Percentiles rank a stretch among this genome's conserved stretches.
phyloP scores from a whole-genome alignment of 768 basidiomycete species.

The Trametes gibbosa region DNA sequence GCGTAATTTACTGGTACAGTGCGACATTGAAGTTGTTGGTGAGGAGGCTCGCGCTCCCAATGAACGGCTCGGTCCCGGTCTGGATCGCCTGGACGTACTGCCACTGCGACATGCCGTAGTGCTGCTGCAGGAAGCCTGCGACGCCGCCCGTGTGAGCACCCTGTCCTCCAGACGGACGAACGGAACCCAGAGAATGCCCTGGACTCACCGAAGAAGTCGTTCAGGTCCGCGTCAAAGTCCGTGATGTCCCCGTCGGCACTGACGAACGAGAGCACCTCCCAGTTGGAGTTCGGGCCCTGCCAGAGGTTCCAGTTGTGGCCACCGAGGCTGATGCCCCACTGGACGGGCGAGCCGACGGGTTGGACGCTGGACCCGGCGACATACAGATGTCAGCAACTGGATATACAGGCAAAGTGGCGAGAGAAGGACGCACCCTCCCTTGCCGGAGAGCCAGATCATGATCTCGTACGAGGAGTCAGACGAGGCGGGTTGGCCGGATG shows the following conservation, averaged over 20 bases:
- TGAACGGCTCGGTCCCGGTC: constrained; percentile 56
- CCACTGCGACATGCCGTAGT: constrained; percentile 46
- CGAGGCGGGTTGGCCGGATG: not conserved
- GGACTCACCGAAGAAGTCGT: constrained; percentile 53
- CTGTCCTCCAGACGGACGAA: not conserved
- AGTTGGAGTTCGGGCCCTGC: constrained; percentile 53
- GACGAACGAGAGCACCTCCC: constrained; percentile 58
- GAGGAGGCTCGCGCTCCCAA: constrained; percentile 45
- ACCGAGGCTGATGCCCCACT: constrained; percentile 39
- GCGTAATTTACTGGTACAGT: constrained; percentile 24
- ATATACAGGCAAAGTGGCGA: not conserved
- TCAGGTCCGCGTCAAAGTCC: constrained; percentile 50
- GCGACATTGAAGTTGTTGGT: constrained; percentile 42
- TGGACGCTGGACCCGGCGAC: constrained; percentile 52
- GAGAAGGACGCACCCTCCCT: constrained; percentile 42
- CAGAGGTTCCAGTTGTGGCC: constrained; percentile 57
- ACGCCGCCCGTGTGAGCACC: not conserved
- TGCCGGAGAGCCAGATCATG: constrained; percentile 61
- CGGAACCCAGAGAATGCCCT: no score
- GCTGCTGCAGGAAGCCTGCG: constrained; percentile 43
- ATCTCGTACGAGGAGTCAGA: constrained; percentile 44
- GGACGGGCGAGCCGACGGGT: constrained; percentile 50
- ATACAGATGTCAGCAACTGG: not conserved
- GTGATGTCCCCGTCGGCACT: constrained; percentile 45
- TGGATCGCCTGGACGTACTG: constrained; percentile 57